These are phyloP conservation scores for Aspergillus pseudoterreus DNA, from an alignment of 2,329 filamentous ascomycete species.

Conservation along the genomic window DNA sequence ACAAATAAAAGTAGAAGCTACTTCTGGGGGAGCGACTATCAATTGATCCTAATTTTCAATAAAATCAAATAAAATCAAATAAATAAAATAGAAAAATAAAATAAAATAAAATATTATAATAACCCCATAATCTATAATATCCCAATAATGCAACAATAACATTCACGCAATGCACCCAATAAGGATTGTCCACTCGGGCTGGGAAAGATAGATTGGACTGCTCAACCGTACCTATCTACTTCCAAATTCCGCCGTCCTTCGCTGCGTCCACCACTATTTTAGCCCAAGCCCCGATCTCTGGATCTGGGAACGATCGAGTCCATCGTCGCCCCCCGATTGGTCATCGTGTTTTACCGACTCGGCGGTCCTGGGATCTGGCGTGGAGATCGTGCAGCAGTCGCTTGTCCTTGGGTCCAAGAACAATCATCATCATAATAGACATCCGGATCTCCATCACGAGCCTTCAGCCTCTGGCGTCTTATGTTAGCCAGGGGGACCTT, in stretches of 20 bases:
- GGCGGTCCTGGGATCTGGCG: constrained; percentile 2
- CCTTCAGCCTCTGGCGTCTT: not conserved
- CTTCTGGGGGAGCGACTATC: no score
- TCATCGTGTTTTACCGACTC: constrained; percentile 1
- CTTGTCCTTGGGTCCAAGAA: not conserved
- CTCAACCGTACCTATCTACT: not conserved
- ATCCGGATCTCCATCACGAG: not conserved
- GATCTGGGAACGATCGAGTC: not conserved
- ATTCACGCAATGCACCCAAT: not conserved
- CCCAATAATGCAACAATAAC: not conserved
- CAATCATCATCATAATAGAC: not conserved
- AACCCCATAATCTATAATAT: not conserved
- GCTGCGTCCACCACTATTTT: not conserved
- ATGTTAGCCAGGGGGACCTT: no score
- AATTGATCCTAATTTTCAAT: no score
- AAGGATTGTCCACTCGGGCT: not conserved
- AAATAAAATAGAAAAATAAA: not conserved
- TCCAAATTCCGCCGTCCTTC: not conserved
- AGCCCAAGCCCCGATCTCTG: not conserved
- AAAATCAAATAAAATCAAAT: not conserved
- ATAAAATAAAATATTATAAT: no score
- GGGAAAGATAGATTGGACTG: not conserved
- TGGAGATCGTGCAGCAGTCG: constrained; percentile 1
- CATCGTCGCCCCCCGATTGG: constrained; percentile 5
- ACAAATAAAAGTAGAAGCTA: not conserved